Evolutionary conservation across 2,329 filamentous ascomycete genomes (phyloP).

Genomic region (Hypoxylon sp.): DNA sequence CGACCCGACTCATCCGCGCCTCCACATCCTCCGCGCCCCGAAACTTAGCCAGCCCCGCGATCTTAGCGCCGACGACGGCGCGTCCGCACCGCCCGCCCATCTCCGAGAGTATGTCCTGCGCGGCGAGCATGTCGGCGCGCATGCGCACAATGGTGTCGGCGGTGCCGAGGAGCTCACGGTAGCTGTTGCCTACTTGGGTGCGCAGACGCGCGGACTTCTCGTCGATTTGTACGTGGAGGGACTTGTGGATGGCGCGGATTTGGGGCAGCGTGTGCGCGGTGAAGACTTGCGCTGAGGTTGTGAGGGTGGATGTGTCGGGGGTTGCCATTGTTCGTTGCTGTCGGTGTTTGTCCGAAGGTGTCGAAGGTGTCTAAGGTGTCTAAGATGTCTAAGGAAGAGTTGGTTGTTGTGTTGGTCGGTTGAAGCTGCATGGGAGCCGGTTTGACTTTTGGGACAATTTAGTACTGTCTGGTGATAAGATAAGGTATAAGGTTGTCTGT

Average conservation of each 20-base stretch:
- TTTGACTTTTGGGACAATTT: not conserved
- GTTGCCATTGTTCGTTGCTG: conserved; percentile 49
- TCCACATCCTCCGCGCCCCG: conserved; percentile 50
- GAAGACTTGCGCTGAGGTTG: conserved; percentile 70
- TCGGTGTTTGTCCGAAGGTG: not conserved
- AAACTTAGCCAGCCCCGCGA: conserved; percentile 68
- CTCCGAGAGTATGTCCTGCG: conserved; percentile 78
- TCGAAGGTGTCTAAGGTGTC: not conserved
- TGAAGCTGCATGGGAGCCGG: not conserved
- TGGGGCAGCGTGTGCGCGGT: conserved; percentile 72
- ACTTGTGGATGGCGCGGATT: conserved; percentile 74
- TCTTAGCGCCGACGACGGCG: conserved; percentile 76
- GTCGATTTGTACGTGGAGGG: conserved; percentile 71
- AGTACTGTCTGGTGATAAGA: not conserved
- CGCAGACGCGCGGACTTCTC: conserved; percentile 75
- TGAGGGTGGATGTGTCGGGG: conserved; percentile 65
- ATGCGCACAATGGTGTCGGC: conserved; percentile 95
- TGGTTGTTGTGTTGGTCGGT: not conserved
- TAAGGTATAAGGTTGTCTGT: not conserved
- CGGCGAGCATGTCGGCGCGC: conserved; percentile 81
- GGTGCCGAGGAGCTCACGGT: conserved; percentile 90
- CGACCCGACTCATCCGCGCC: conserved; percentile 53
- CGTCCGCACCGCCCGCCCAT: conserved; percentile 86
- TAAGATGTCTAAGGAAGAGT: not conserved
- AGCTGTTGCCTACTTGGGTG: conserved; percentile 76